phyloP scores from a whole-genome alignment of 1,139 yeast genomes.

The Blastobotrys petasosporus region DNA sequence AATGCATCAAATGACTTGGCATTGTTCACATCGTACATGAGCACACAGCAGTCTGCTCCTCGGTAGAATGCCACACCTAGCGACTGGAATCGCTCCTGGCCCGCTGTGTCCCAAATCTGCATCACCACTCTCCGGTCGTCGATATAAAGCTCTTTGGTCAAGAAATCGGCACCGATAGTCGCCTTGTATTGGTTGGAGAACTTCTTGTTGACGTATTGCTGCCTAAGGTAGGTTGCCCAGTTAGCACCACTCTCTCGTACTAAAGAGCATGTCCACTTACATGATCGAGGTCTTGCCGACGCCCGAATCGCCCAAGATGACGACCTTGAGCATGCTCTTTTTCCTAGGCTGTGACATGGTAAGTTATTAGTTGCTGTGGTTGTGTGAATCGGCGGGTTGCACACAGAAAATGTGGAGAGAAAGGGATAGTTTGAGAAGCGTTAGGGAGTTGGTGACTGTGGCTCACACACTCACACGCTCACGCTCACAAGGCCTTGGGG shows the following conservation, averaged over 20 bases:
- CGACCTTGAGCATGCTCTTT: slow-evolving; percentile 88
- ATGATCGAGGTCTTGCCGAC: slow-evolving; percentile 96
- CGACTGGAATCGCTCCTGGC: slow-evolving; percentile 85
- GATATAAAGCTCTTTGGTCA: slow-evolving; percentile 80
- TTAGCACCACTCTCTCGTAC: too few relatives aligned
- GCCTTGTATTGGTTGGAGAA: slow-evolving; percentile 96
- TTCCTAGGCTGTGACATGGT: slow-evolving; percentile 41
- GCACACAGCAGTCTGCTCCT: slow-evolving; percentile 97
- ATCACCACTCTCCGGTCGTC: slow-evolving; percentile 77
- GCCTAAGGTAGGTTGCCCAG: slow-evolving; percentile 35
- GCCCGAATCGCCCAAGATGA: slow-evolving; percentile 94
- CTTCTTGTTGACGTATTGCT: slow-evolving; percentile 91
- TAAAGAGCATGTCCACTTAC: slow-evolving; percentile 23
- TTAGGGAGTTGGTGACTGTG: too few relatives aligned
- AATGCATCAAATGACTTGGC: slow-evolving; percentile 86
- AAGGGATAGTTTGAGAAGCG: too few relatives aligned
- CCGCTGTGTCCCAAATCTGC: slow-evolving; percentile 91
- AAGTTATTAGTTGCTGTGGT: too few relatives aligned
- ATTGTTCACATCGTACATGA: slow-evolving; percentile 91
- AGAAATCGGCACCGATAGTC: slow-evolving; percentile 95
- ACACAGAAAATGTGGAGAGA: too few relatives aligned
- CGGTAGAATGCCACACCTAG: slow-evolving; percentile 96
- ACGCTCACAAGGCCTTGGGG: too few relatives aligned
- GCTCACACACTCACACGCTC: too few relatives aligned
- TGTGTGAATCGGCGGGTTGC: too few relatives aligned